Percentiles rank a stretch among this genome's conserved stretches.
Conservation (phyloP, 2,329 filamentous ascomycete genomes). For the Alternaria sp. region DNA sequence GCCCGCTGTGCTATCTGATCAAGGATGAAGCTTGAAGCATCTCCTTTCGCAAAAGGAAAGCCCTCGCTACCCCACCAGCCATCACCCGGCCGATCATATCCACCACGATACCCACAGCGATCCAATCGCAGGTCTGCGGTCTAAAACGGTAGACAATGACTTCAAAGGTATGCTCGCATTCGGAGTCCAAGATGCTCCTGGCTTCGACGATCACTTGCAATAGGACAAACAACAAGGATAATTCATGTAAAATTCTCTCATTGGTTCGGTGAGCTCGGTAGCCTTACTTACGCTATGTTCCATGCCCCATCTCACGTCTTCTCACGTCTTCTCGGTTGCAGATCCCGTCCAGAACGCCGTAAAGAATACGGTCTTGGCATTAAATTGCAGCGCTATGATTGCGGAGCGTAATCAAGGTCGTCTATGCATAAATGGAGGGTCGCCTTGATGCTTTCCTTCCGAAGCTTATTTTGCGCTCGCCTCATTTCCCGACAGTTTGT, state of each 20-base stretch:
- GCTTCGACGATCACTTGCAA: background rate
- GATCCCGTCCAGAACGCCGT: background rate
- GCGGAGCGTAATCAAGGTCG: background rate
- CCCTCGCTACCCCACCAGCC: conserved; percentile 13
- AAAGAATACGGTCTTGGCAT: background rate
- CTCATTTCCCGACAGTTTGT: background rate
- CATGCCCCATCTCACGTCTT: background rate
- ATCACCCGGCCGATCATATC: conserved; percentile 1
- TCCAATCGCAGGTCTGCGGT: background rate
- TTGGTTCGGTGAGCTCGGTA: conserved; percentile 9
- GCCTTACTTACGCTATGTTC: background rate
- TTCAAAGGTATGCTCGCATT: conserved; percentile 3
- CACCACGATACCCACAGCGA: background rate
- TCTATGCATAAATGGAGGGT: background rate
- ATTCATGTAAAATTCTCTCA: background rate
- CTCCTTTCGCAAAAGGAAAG: conserved; percentile 1
- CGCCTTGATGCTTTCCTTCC: background rate
- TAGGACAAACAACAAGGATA: background rate
- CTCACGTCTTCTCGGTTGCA: conserved; percentile 7
- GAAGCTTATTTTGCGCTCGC: background rate
- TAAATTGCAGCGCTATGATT: background rate
- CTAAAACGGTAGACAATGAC: background rate
- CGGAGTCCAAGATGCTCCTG: conserved; percentile 6
- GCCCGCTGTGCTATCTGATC: conserved; percentile 18
- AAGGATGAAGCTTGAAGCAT: conserved; percentile 23